Percentiles rank a stretch among this genome's conserved stretches.
These are phyloP conservation scores for Incumbomyces delicatus DNA, from an alignment of 2,329 filamentous ascomycete species.

Conservation along the genomic window DNA sequence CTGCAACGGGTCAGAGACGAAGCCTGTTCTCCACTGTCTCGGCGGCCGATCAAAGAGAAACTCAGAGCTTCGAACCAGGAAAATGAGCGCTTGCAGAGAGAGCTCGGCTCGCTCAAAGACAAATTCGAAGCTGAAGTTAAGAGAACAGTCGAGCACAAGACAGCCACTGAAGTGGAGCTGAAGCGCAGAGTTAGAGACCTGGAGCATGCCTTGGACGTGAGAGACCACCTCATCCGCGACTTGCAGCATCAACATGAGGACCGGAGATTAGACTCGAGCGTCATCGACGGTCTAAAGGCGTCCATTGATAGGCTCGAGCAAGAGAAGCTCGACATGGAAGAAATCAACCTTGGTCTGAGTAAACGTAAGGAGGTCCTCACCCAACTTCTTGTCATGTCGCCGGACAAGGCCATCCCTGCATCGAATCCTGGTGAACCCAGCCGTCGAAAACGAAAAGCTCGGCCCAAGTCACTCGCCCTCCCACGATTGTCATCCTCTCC, in stretches of 20 bases:
- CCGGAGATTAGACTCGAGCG: slow-evolving; percentile 15
- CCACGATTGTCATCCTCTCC: slow-evolving; percentile 23
- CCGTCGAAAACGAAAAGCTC: slow-evolving; percentile 16
- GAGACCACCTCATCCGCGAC: slow-evolving; percentile 24
- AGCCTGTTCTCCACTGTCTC: slow-evolving; percentile 29
- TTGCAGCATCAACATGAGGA: slow-evolving; percentile 26
- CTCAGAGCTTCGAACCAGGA: slow-evolving; percentile 24
- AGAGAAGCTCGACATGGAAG: slow-evolving; percentile 23
- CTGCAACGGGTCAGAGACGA: slow-evolving; percentile 33
- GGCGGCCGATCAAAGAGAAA: slow-evolving; percentile 20
- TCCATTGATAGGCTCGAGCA: slow-evolving; percentile 25
- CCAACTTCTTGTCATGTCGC: slow-evolving; percentile 28
- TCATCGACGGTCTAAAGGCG: slow-evolving; percentile 17
- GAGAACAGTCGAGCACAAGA: slow-evolving; percentile 24
- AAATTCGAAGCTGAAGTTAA: slow-evolving; percentile 27
- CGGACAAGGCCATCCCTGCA: slow-evolving; percentile 17
- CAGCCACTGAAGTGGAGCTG: slow-evolving; percentile 23
- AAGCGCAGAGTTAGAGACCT: slow-evolving; percentile 25
- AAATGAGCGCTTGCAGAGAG: slow-evolving; percentile 25
- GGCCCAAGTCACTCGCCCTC: slow-evolving; percentile 24
- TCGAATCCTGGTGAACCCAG: slow-evolving; percentile 18
- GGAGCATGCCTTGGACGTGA: slow-evolving; percentile 25
- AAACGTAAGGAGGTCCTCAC: slow-evolving; percentile 29
- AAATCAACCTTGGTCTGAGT: slow-evolving; percentile 26
- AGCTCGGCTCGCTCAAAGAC: slow-evolving; percentile 24